phyloP scores from a whole-genome alignment of 2,329 filamentous ascomycete species.

The Lecanicillium sp. region DNA sequence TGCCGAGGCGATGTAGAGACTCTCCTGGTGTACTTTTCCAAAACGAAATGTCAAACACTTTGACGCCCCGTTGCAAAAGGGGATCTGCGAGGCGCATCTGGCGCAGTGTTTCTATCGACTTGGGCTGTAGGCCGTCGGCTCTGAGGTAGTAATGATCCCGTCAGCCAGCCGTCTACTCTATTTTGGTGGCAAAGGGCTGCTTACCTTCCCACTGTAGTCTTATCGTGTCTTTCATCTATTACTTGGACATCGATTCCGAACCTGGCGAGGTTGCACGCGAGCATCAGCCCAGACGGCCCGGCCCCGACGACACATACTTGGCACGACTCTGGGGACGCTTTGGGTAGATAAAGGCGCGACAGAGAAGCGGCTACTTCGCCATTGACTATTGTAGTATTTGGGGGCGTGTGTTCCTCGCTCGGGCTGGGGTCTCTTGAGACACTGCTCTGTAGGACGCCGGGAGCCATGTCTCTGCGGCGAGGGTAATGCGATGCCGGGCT shows the following conservation, averaged over 20 bases:
- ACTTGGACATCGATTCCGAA: constrained; percentile 59
- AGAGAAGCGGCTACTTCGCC: constrained; percentile 34
- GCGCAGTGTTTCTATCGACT: constrained; percentile 68
- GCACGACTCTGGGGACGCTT: constrained; percentile 33
- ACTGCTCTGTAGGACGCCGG: constrained; percentile 9
- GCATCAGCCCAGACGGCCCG: constrained; percentile 48
- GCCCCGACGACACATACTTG: constrained; percentile 47
- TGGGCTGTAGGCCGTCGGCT: constrained; percentile 68
- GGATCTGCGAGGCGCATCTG: constrained; percentile 66
- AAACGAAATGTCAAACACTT: constrained; percentile 67
- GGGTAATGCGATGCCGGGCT: neutral
- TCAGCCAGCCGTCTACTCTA: constrained; percentile 7
- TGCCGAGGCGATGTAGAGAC: constrained; percentile 50
- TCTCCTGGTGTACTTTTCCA: constrained; percentile 50
- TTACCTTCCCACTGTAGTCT: constrained; percentile 55
- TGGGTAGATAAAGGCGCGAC: constrained; percentile 39
- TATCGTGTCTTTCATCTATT: constrained; percentile 60
- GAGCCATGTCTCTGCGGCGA: constrained; percentile 11
- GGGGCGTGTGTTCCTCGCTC: constrained; percentile 11
- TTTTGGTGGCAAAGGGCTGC: neutral
- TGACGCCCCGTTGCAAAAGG: constrained; percentile 57
- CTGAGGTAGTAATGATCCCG: constrained; percentile 18
- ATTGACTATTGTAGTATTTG: constrained; percentile 14
- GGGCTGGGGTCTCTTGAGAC: constrained; percentile 7
- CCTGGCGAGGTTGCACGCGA: constrained; percentile 47